Base-by-base conservation (phyloP, 2,329 filamentous ascomycete genomes). In the Madurella fahalii region DNA sequence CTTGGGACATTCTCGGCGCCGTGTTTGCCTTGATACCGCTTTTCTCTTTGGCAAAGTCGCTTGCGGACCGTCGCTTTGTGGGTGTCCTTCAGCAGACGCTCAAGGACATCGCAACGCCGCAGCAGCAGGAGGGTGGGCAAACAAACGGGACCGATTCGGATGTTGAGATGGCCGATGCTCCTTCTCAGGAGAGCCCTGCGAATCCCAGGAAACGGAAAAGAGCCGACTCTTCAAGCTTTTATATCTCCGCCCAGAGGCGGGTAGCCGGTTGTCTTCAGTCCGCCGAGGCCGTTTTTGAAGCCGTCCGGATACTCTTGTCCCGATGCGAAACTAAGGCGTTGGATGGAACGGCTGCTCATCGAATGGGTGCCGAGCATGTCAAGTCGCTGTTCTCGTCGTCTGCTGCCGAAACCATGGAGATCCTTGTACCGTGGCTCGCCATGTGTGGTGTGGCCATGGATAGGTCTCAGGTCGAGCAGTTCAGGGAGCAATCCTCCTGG, bases 21-120 rank as follows among this genome's bases (percentile, higher is more conserved):
- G 74, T 87, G 46, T 77, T 89, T 51, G 73, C 77, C 47, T 73
- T 83, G n/a, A 81, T 93, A 16, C 85, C 89, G 0, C 73, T 84
- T 0, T 84, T 87, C 44, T 85, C 83, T 11, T 75, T 89, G 20
- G 87, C 89, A 9, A 84, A 84, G 54, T 83, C 87, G 4, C 76
- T 95, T 7, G 84, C 82, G 18, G 85, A 91, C 54, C 78, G 85
- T 53, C 79, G 82, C 44, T 89, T 95, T 50, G 71, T 88, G 34
- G 70, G 72, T 1, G 80, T 90, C 9, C 68, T 95, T 41, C 82
- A 85, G 62, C 80, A 83, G 62, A 82, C 85, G 0, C 70, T 91
- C 46, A 77, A 81, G 46, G 86, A 90, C 20, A 61, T 80, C 39
- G 75, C 76, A 1, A 66, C 63, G 4, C 65, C 72, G 9, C 61